These are phyloP conservation scores for Dentipellis sp. DNA, from an alignment of 768 basidiomycete species.

Conservation along the genomic window DNA sequence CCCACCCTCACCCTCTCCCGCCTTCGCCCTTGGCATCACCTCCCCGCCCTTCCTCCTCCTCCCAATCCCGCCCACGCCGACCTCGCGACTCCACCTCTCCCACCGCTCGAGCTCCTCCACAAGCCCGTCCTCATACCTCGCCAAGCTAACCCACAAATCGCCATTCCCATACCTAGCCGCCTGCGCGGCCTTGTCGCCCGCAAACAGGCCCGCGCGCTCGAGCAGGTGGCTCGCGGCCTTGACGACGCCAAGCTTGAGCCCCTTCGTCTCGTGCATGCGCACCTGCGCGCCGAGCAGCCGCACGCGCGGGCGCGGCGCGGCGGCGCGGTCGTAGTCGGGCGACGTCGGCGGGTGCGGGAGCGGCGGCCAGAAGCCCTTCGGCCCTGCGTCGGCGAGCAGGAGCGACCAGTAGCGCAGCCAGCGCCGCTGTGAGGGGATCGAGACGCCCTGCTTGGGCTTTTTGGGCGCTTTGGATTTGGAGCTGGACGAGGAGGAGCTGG, in stretches of 20 bases:
- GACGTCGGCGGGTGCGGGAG: conserved; percentile 8
- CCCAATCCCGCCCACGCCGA: background rate
- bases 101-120: conserved; percentile 53
- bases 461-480: conserved; percentile 12
- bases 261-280: conserved; percentile 49
- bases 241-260: conserved; percentile 40
- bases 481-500: conserved; percentile 7
- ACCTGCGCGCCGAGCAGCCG: conserved; percentile 47
- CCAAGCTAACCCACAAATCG: conserved; percentile 63
- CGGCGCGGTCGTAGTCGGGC: background rate
- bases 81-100: conserved; percentile 45
- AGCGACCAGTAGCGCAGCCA: conserved; percentile 76
- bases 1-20: conserved; percentile 4
- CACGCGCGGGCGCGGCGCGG: conserved; percentile 31
- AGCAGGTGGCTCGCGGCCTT: conserved; percentile 49
- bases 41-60: conserved; percentile 18
- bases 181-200: conserved; percentile 3
- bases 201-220: conserved; percentile 32
- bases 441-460: conserved; percentile 42
- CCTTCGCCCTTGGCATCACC: conserved; percentile 18
- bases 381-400: conserved; percentile 46
- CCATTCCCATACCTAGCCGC: conserved; percentile 22
- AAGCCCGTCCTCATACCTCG: conserved; percentile 71
- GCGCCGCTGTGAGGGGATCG: conserved; percentile 74
- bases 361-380: conserved; percentile 36